Evolutionary conservation across 768 basidiomycete species (phyloP).

Genomic region (Flagelloscypha sp.): DNA sequence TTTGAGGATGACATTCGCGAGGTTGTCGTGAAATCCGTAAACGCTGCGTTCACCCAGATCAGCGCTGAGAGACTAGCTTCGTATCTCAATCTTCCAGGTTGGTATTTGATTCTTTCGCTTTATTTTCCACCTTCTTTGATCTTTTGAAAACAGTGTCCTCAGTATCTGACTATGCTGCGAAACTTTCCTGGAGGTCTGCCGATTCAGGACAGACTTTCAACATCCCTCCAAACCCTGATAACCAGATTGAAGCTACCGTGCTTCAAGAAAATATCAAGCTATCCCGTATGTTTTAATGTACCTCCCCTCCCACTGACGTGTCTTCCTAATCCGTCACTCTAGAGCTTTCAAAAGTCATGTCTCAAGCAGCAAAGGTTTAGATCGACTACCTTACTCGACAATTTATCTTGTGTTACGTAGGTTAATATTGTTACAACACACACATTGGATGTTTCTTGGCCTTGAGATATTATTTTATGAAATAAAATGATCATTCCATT

Average conservation of each 20-base stretch:
- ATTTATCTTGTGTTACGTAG: too few relatives aligned
- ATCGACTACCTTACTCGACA: too few relatives aligned
- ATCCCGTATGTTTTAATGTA: slow-evolving; percentile 48
- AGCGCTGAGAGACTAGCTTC: slow-evolving; percentile 55
- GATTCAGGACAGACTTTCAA: slow-evolving; percentile 45
- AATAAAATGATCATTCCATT: too few relatives aligned
- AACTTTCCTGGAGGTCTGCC: slow-evolving; percentile 62
- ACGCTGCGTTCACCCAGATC: slow-evolving; percentile 72
- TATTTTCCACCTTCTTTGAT: slow-evolving; percentile 1
- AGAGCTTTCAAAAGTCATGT: slow-evolving; percentile 74
- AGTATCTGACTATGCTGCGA: slow-evolving; percentile 50
- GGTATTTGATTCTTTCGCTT: slow-evolving; percentile 8
- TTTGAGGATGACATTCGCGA: slow-evolving; percentile 80
- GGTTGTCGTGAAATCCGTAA: slow-evolving; percentile 70
- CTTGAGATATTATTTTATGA: too few relatives aligned
- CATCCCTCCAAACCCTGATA: slow-evolving; percentile 78
- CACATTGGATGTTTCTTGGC: too few relatives aligned
- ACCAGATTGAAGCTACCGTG: slow-evolving; percentile 78
- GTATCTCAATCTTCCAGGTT: slow-evolving; percentile 65
- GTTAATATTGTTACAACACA: too few relatives aligned
- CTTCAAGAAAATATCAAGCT: slow-evolving; percentile 79
- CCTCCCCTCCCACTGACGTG: background rate
- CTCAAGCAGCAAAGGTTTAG: slow-evolving; percentile 61
- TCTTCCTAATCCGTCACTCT: slow-evolving; percentile 7
- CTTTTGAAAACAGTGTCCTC: slow-evolving; percentile 35